Percentiles rank a stretch among this genome's conserved stretches.
Conservation (phyloP, 2,329 filamentous ascomycete species). For the Ophiostoma quercus region DNA sequence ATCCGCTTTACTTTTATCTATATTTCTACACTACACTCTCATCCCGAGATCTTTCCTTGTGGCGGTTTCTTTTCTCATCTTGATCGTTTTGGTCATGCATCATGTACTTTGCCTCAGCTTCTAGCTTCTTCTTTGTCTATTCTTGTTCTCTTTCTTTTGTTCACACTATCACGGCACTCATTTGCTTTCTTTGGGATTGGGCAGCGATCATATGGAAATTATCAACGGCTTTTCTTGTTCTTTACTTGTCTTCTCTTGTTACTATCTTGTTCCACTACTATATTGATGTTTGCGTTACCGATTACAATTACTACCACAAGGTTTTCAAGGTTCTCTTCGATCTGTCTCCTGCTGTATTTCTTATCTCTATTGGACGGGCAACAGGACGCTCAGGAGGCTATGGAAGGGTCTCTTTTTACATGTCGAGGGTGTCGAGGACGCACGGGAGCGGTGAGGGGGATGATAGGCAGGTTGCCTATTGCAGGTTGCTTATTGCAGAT, state of each 20-base stretch:
- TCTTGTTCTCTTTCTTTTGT: not conserved
- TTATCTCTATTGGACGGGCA: not conserved
- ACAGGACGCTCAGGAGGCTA: not conserved
- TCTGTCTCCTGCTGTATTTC: not conserved
- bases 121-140: not conserved
- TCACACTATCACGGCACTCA: not conserved
- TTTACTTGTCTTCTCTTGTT: not conserved
- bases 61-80: not conserved
- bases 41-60: not conserved
- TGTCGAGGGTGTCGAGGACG: not conserved
- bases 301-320: constrained; percentile 1
- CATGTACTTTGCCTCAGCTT: not conserved
- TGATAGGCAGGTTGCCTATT: not conserved
- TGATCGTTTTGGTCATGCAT: not conserved
- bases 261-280: not conserved
- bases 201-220: constrained; percentile 3
- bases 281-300: not conserved
- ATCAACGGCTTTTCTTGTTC: not conserved
- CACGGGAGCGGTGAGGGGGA: not conserved
- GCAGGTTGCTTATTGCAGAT: not conserved
- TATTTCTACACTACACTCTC: not conserved
- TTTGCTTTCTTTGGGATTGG: constrained; percentile 8
- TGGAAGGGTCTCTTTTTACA: not conserved
- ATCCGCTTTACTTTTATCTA: not conserved
- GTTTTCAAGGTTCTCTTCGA: not conserved